A percentile compares a stretch with the other conserved stretches of the same genome.
phyloP scores from a whole-genome alignment of 345 rosid species.

The Kandelia obovata region DNA sequence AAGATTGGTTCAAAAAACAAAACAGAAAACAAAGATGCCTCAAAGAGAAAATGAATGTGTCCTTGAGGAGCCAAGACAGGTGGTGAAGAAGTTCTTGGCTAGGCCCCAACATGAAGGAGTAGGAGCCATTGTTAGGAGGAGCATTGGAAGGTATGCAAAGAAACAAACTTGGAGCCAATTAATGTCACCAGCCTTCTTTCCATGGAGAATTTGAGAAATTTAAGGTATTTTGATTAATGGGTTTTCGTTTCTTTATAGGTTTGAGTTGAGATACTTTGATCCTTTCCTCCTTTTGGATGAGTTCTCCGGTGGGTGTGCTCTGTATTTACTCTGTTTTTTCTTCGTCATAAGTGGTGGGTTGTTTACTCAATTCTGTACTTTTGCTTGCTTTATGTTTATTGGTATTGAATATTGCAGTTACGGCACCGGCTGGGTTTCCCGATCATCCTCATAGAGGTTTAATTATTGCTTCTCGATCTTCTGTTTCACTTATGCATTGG shows the following conservation, averaged over 20 bases:
- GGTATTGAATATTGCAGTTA: conserved; percentile 41
- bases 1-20: not conserved
- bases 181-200: not conserved
- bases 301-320: conserved; percentile 64
- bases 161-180: not conserved
- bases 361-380: not conserved
- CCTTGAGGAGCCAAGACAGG: conserved; percentile 43
- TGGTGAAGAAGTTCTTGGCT: conserved; percentile 71
- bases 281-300: conserved; percentile 84
- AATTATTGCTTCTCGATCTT: conserved; percentile 8
- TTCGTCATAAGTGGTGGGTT: not conserved
- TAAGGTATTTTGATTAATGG: conserved; percentile 13
- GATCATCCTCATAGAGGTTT: conserved; percentile 97
- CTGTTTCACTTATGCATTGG: not conserved
- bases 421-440: conserved; percentile 88
- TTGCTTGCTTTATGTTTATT: not conserved
- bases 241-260: conserved; percentile 38
- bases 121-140: conserved; percentile 89
- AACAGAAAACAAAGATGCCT: conserved; percentile 4
- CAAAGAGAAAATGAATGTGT: conserved; percentile 4
- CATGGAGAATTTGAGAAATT: not conserved
- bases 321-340: not conserved
- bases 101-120: conserved; percentile 86
- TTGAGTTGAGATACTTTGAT: conserved; percentile 80
- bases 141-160: conserved; percentile 69